Evolutionary conservation across 441 rosid species (phyloP).

Genomic region (Eutrema salsugineum): DNA sequence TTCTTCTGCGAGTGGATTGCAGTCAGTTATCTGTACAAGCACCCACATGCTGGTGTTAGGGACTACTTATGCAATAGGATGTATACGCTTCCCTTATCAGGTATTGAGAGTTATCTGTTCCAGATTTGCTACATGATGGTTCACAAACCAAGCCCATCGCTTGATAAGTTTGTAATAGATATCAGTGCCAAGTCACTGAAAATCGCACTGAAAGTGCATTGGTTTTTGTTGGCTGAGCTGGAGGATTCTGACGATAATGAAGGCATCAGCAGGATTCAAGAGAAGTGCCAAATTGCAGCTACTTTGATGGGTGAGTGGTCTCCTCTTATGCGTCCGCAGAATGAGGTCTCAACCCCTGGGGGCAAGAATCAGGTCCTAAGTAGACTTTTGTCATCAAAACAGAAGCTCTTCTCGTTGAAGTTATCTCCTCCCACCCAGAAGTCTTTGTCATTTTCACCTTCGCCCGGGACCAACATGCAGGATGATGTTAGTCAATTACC

Average conservation of each 20-base stretch:
- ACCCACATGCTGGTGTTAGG: conserved; percentile 87
- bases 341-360: conserved; percentile 62
- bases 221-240: conserved; percentile 96
- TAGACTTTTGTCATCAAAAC: conserved; percentile 80
- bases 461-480: conserved; percentile 49
- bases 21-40: conserved; percentile 97
- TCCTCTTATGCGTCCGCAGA: conserved; percentile 58
- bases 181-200: conserved; percentile 79
- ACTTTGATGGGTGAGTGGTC: conserved; percentile 98
- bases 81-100: conserved; percentile 90
- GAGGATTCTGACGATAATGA: conserved; percentile 97
- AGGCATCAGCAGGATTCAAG: conserved; percentile 93
- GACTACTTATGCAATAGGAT: conserved; percentile 97
- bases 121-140: conserved; percentile 95
- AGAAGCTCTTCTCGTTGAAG: conserved; percentile 76
- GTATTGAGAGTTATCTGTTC: conserved; percentile 90
- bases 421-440: conserved; percentile 72
- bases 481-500: conserved; percentile 69
- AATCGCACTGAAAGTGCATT: conserved; percentile 93
- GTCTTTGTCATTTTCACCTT: conserved; percentile 69
- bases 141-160: conserved; percentile 95
- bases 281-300: conserved; percentile 95
- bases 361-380: conserved; percentile 90
- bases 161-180: conserved; percentile 98
- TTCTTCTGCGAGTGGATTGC: conserved; percentile 99